Conservation (phyloP, 345 rosid species). For the Limnanthes douglasii region DNA sequence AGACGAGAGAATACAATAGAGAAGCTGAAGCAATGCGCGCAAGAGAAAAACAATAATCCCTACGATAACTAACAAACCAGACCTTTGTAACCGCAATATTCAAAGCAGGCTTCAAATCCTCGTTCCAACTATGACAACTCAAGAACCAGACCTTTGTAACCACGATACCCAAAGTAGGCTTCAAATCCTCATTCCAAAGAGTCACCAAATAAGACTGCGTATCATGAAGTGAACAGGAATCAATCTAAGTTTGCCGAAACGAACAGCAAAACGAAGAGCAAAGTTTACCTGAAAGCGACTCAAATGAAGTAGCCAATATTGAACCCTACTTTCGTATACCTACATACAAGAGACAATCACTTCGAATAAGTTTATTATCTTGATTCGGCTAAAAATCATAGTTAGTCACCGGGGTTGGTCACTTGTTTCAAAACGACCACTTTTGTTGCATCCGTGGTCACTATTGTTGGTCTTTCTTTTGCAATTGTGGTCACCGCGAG, state of each 20-base stretch:
- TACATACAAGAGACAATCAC: constrained; percentile 9
- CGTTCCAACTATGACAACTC: too few relatives aligned
- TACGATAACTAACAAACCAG: background rate
- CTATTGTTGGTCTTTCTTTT: too few relatives aligned
- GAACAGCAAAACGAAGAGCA: background rate
- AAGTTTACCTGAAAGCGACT: constrained; percentile 17
- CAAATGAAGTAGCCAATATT: constrained; percentile 12
- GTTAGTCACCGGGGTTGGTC: too few relatives aligned
- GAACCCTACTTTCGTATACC: constrained; percentile 16
- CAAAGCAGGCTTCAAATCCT: too few relatives aligned
- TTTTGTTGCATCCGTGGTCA: too few relatives aligned
- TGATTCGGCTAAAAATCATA: too few relatives aligned
- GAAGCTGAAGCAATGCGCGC: background rate
- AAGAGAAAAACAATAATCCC: background rate
- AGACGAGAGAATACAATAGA: constrained; percentile 4
- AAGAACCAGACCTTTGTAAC: constrained; percentile 18
- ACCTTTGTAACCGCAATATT: background rate
- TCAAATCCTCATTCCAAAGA: constrained; percentile 22
- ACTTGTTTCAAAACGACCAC: too few relatives aligned
- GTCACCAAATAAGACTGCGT: constrained; percentile 15
- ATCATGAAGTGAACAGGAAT: background rate
- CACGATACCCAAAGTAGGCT: constrained; percentile 16
- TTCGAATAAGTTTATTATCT: too few relatives aligned
- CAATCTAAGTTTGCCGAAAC: background rate
- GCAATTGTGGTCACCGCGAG: too few relatives aligned